Percentiles rank a stretch among this genome's conserved stretches.
Evolutionary conservation across 352 stramenopile species (phyloP).

Genomic region (Globisporangium emineosum): DNA sequence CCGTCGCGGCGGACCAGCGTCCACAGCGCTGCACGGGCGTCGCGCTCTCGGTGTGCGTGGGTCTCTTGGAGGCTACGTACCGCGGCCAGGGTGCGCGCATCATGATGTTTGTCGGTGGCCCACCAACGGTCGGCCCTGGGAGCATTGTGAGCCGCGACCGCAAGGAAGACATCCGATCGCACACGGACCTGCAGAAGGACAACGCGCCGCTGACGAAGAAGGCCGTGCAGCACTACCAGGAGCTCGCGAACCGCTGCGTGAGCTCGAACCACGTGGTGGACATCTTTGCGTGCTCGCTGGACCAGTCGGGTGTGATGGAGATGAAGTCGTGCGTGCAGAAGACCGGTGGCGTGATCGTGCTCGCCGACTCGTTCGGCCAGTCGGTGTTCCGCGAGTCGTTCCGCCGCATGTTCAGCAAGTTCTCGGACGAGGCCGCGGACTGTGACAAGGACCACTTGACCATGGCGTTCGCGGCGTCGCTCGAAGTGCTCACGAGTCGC

Average conservation of each 20-base stretch:
- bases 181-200: slow-evolving; percentile 95
- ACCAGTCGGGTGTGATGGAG: slow-evolving; percentile 98
- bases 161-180: slow-evolving; percentile 97
- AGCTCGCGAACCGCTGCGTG: slow-evolving; percentile 91
- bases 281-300: slow-evolving; percentile 98
- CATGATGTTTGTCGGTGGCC: slow-evolving; percentile 98
- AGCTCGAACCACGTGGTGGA: slow-evolving; percentile 96
- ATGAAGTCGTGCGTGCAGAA: slow-evolving; percentile 97
- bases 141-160: slow-evolving; percentile 94
- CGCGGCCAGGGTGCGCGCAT: slow-evolving; percentile 94
- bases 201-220: slow-evolving; percentile 95
- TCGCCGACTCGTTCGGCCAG: slow-evolving; percentile 98
- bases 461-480: slow-evolving; percentile 94
- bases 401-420: slow-evolving; percentile 96
- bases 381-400: slow-evolving; percentile 99
- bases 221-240: slow-evolving; percentile 94
- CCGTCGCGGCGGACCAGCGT: slow-evolving; percentile 94
- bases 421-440: slow-evolving; percentile 92
- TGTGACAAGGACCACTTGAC: slow-evolving; percentile 94
- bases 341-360: slow-evolving; percentile 98
- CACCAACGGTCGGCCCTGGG: slow-evolving; percentile 95
- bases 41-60: slow-evolving; percentile 95
- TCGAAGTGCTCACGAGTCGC: slow-evolving; percentile 96
- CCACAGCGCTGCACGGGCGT: slow-evolving; percentile 95
- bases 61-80: slow-evolving; percentile 95